phyloP scores from a whole-genome alignment of 768 basidiomycete species.

The Holtermannia corniformis region DNA sequence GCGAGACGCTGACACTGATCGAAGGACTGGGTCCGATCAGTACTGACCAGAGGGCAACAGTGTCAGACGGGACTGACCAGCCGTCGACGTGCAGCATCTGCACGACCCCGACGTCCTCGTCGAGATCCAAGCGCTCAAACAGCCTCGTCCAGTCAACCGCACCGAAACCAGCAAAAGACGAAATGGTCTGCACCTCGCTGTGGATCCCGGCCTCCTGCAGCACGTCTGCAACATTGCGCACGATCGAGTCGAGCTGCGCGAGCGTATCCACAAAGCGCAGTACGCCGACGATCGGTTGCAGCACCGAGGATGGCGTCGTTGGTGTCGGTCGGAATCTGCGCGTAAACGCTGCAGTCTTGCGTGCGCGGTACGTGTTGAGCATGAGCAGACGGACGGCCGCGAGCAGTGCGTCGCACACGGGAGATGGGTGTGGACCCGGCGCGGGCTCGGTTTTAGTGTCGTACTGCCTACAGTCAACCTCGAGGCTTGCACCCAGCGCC shows the following conservation, averaged over 20 bases:
- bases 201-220: slow-evolving; percentile 9
- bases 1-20: slow-evolving; percentile 6
- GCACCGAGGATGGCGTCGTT: slow-evolving; percentile 5
- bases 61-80: neutral
- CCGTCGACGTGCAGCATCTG: neutral
- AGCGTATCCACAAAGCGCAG: slow-evolving; percentile 11
- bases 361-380: slow-evolving; percentile 15
- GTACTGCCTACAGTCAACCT: slow-evolving; percentile 6
- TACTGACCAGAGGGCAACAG: slow-evolving; percentile 1
- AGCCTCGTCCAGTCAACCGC: neutral
- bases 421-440: neutral
- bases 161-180: neutral
- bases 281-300: slow-evolving; percentile 18
- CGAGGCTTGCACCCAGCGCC: neutral
- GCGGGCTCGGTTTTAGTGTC: slow-evolving; percentile 4
- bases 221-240: slow-evolving; percentile 10
- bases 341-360: slow-evolving; percentile 14
- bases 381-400: slow-evolving; percentile 12
- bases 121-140: neutral
- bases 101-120: neutral
- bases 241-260: slow-evolving; percentile 3
- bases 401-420: slow-evolving; percentile 20
- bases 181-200: neutral
- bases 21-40: neutral
- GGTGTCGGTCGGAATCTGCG: neutral